Conservation (phyloP, 176 grass and related monocot genomes). For the Pontederia paniculata region DNA sequence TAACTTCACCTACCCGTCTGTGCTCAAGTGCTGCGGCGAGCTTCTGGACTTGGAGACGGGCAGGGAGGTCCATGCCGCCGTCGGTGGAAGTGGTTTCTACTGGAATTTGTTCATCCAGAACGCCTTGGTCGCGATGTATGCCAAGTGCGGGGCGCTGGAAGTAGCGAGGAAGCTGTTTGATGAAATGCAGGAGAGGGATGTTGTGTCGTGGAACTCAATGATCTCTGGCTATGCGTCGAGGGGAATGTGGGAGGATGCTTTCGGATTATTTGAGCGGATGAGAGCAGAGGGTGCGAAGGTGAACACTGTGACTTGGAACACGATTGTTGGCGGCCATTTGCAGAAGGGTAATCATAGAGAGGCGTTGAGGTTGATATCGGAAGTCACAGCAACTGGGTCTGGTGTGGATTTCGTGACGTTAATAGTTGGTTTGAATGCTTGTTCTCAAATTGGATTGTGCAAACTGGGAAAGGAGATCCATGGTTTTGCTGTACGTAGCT, state of each 20-base stretch:
- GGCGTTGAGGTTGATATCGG: slow-evolving; percentile 28
- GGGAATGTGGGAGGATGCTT: slow-evolving; percentile 16
- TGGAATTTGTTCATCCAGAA: slow-evolving; percentile 32
- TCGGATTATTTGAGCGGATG: slow-evolving; percentile 29
- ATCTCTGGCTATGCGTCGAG: slow-evolving; percentile 15
- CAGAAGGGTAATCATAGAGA: slow-evolving; percentile 28
- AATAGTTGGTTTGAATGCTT: slow-evolving; percentile 43
- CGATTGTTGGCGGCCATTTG: slow-evolving; percentile 25
- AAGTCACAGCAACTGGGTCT: slow-evolving; percentile 24
- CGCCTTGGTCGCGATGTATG: slow-evolving; percentile 37
- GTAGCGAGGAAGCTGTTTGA: slow-evolving; percentile 45
- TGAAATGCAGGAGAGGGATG: slow-evolving; percentile 34
- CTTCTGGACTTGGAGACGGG: slow-evolving; percentile 21
- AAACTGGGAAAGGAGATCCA: slow-evolving; percentile 48
- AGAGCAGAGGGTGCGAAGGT: slow-evolving; percentile 6
- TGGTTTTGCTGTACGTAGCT: slow-evolving; percentile 27
- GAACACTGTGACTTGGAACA: slow-evolving; percentile 50
- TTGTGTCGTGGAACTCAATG: slow-evolving; percentile 17
- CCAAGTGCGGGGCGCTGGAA: slow-evolving; percentile 25
- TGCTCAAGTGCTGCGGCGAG: slow-evolving; percentile 43
- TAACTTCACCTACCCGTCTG: slow-evolving; percentile 43
- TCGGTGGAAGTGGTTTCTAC: slow-evolving; percentile 12
- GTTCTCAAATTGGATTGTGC: slow-evolving; percentile 29
- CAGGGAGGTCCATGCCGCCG: slow-evolving; percentile 23
- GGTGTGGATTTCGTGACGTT: slow-evolving; percentile 37